Evolutionary conservation across 495 filamentous ascomycete species (phyloP).

Genomic region (Durotheca rogersii): DNA sequence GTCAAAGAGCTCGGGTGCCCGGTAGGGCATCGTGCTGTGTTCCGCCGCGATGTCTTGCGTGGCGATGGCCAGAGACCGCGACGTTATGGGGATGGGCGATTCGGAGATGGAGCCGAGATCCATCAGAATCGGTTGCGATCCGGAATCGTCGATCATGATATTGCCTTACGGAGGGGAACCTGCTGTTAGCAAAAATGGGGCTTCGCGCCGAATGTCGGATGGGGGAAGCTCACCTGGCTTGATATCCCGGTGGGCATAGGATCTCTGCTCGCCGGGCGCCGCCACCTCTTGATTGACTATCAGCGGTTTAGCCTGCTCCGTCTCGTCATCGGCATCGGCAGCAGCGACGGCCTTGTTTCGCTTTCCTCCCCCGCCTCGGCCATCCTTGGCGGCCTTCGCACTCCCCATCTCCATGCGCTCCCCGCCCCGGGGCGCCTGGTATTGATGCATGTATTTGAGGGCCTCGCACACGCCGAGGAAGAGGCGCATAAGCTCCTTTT

Average conservation of each 20-base stretch:
- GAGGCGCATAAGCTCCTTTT: conserved; percentile 75
- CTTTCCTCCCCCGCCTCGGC: conserved; percentile 59
- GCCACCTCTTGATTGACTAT: conserved; percentile 82
- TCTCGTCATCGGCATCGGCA: conserved; percentile 65
- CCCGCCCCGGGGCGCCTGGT: conserved; percentile 53
- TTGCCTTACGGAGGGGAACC: conserved; percentile 66
- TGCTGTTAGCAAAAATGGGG: conserved; percentile 31
- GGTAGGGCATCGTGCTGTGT: conserved; percentile 97
- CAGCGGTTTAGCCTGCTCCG: conserved; percentile 72
- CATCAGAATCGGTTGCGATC: conserved; percentile 91
- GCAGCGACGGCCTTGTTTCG: conserved; percentile 46
- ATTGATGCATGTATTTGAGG: conserved; percentile 86
- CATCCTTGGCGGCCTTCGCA: conserved; percentile 31
- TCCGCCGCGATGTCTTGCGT: conserved; percentile 94
- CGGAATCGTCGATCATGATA: conserved; percentile 92
- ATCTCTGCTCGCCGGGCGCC: conserved; percentile 66
- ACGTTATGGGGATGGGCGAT: conserved; percentile 89
- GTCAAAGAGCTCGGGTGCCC: conserved; percentile 95
- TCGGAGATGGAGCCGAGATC: conserved; percentile 90
- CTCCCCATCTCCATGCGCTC: conserved; percentile 52
- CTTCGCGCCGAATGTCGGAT: too few relatives aligned
- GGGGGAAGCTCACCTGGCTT: conserved; percentile 75
- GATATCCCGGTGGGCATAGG: conserved; percentile 95
- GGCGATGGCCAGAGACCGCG: conserved; percentile 82
- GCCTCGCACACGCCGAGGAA: conserved; percentile 91